Base-by-base conservation (phyloP, 345 rosid species). In the Diplotaxis tenuifolia region DNA sequence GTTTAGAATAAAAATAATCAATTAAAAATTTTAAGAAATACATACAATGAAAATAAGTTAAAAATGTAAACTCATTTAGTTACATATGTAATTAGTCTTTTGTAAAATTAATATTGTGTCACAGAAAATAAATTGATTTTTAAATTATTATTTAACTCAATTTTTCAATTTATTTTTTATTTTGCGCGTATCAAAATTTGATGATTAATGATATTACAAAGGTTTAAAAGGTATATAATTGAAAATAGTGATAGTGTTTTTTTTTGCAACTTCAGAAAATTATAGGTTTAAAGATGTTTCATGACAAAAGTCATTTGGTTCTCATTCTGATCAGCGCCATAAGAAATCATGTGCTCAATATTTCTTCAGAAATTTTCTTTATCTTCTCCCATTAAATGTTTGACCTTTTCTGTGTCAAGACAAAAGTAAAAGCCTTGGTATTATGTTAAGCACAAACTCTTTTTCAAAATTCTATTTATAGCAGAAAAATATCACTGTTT, bases 391-490 rank as follows among this genome's bases (percentile, higher is more conserved):
- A 62, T 53, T 3, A 76, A 76, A 76, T 76, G 61, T 76, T n/a
- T 76, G 79, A 76, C 71, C 66, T 76, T 40, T 70, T 69, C 65
- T 65, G 53, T 64, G 75, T 70, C 75, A 76, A 70, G 31, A 63
- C 75, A 70, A 76, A 63, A 63, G 75, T 70, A 76, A 76, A 76
- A 76, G 75, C 79, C 47, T 28, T 28, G 32, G 42, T 76, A 63
- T 75, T 62, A 54, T 62, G 59, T 70, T 63, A 55, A 42, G 65
- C 53, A 32, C 31, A 75, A 42, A 75, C 66, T 63, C 50, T 21
- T 42, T 63, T 68, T 56, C 19, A n/a, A 10, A 62, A 75, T 53
- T 38, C 63, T 69, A 75, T 75, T 62, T 68, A 62, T 75, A 54
- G 74, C 69, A 75, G 38, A 31, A 73, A 69, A 18, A 56, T 45